phyloP scores from a whole-genome alignment of 805 yeast genomes.

The Spathaspora girioi region DNA sequence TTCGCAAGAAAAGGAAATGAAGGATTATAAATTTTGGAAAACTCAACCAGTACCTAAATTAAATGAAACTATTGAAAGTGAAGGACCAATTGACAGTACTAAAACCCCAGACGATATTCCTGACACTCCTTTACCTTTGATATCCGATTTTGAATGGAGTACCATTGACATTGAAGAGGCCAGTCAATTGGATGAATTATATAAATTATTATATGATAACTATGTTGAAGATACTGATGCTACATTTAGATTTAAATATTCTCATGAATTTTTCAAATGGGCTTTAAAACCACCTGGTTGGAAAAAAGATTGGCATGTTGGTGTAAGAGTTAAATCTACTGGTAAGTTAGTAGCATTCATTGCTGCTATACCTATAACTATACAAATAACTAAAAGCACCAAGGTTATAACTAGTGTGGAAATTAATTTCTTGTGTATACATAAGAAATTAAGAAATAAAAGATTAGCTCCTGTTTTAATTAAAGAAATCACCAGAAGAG shows the following conservation, averaged over 20 bases:
- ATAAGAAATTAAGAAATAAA: slow-evolving; percentile 89
- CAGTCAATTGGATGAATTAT: slow-evolving; percentile 69
- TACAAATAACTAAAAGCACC: slow-evolving; percentile 54
- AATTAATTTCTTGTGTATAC: slow-evolving; percentile 91
- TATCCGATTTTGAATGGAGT: slow-evolving; percentile 85
- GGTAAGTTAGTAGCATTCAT: slow-evolving; percentile 87
- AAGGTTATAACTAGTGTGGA: slow-evolving; percentile 63
- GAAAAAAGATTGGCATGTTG: slow-evolving; percentile 84
- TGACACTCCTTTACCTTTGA: slow-evolving; percentile 63
- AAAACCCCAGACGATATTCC: slow-evolving; percentile 75
- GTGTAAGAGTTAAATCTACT: slow-evolving; percentile 79
- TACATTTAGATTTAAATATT: slow-evolving; percentile 85
- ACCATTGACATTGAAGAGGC: slow-evolving; percentile 59
- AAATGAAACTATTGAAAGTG: slow-evolving; percentile 60
- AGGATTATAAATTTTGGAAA: slow-evolving; percentile 94
- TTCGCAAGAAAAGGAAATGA: slow-evolving; percentile 66
- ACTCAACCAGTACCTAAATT: slow-evolving; percentile 91
- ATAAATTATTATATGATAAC: slow-evolving; percentile 76
- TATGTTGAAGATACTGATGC: slow-evolving; percentile 95
- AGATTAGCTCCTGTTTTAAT: slow-evolving; percentile 92
- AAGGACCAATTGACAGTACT: slow-evolving; percentile 74
- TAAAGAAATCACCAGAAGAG: slow-evolving; percentile 90
- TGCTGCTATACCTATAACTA: slow-evolving; percentile 77
- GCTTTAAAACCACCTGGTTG: slow-evolving; percentile 94
- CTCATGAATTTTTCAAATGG: slow-evolving; percentile 83